Evolutionary conservation across 371 early-diverging fungal species (phyloP), one percentile per base, ranked within the genome.

Genomic region (Mucor piriformis): DNA sequence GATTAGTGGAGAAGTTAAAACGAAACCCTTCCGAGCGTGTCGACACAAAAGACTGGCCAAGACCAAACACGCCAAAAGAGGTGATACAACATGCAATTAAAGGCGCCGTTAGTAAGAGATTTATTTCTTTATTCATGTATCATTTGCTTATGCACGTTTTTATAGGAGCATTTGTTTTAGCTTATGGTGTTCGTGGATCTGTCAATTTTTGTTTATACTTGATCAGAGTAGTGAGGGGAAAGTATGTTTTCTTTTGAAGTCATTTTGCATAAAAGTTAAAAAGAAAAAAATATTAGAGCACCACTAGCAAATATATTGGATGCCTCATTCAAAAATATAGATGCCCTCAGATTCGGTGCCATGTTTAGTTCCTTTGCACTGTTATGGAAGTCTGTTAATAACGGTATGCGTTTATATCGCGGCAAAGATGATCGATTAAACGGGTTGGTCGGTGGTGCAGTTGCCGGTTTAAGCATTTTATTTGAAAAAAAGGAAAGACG

Each of bases 311-410:
- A 60, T 32, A 72, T 79, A 18, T 50, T 83, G 18, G 63, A 67
- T 50, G 77, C 75, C 7, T 79, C 84, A 0, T 83, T 84, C 50
- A 74, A 70, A 48, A 82, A 83, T 34, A 67, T 65, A 15, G 84
- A 82, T 43, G 72, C 79, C 25, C 8, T 83, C 32, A 87, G 91
- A 18, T 90, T 89, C 66, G 91, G 85, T 33, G 74, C 76, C 42
- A 87, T 87, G 83, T 81, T 91, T 77, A 91, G 90, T 4, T 73
- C 73, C 35, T 92, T 91, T 69, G 81, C 90, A 23, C 80, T 90
- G 34, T 58, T 88, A 12, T 92, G 89, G 89, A 90, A 90, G 61
- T 73, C 86, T 7, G 73, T 90, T 59, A 87, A 86, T 63, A 90
- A 90, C 68, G 70, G 78, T 10, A 74, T 90, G 61, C 70, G 80